phyloP scores from a whole-genome alignment of 768 basidiomycete species.

The Coprinopsis sp. region DNA sequence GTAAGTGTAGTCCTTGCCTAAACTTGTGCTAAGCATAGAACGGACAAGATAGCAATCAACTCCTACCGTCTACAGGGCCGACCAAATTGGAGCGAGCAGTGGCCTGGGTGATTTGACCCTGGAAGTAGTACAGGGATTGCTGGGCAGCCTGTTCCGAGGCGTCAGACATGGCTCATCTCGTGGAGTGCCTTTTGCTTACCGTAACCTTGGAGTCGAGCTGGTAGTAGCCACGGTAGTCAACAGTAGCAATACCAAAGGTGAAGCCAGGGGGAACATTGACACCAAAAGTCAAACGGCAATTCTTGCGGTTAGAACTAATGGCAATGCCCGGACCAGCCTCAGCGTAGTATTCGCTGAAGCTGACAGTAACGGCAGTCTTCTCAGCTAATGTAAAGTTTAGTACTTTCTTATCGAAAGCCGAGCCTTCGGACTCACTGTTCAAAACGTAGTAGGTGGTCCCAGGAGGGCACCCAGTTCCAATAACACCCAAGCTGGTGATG shows the following conservation, averaged over 20 bases:
- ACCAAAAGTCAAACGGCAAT: constrained; percentile 10
- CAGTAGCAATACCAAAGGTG: constrained; percentile 17
- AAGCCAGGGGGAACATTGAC: constrained; percentile 16
- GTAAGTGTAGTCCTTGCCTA: constrained; percentile 23
- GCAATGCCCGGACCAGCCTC: constrained; percentile 21
- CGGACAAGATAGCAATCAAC: too few species aligned
- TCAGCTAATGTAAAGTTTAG: constrained; percentile 11
- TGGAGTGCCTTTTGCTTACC: too few species aligned
- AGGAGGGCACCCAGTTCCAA: constrained; percentile 10
- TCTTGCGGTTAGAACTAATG: constrained; percentile 16
- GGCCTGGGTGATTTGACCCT: constrained; percentile 21
- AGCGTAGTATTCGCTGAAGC: constrained; percentile 20
- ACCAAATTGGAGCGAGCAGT: constrained; percentile 19
- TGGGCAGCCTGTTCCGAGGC: too few species aligned
- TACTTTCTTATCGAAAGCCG: neutral
- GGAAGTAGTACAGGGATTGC: constrained; percentile 24
- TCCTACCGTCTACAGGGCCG: constrained; percentile 18
- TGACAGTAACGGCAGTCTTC: constrained; percentile 19
- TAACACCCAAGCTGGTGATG: constrained; percentile 10
- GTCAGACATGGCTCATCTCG: too few species aligned
- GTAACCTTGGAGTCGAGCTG: constrained; percentile 21
- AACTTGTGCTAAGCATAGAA: too few species aligned
- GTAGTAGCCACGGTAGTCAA: constrained; percentile 22
- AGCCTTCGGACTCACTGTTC: constrained; percentile 8
- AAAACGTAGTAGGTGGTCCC: constrained; percentile 16